Percentiles rank a stretch among this genome's conserved stretches.
phyloP scores from a whole-genome alignment of 208 protist species.

The Leishmania gerbilli region DNA sequence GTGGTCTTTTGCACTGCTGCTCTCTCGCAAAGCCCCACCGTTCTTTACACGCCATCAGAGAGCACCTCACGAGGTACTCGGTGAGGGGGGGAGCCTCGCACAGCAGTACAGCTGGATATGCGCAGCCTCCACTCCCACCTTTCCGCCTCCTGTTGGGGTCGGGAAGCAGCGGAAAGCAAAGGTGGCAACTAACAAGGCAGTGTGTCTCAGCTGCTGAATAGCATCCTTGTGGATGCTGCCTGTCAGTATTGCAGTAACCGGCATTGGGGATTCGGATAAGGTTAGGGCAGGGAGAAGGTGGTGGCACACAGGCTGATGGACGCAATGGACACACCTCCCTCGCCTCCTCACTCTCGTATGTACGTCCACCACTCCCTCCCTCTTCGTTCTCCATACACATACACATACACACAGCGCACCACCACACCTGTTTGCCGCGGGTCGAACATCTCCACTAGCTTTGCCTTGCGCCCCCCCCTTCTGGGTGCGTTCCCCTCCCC shows the following conservation, averaged over 20 bases:
- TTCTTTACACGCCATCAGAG: neutral
- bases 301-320: neutral
- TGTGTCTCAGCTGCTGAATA: neutral
- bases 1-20: neutral
- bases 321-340: neutral
- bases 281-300: neutral
- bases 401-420: neutral
- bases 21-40: neutral
- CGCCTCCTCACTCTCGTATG: neutral
- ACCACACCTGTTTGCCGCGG: neutral
- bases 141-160: neutral
- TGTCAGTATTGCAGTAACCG: neutral
- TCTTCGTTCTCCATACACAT: neutral
- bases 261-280: neutral
- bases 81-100: neutral
- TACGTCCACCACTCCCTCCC: neutral
- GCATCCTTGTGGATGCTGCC: neutral
- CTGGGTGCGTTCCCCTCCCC: neutral
- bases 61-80: neutral
- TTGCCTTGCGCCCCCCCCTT: neutral
- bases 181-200: neutral
- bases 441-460: neutral
- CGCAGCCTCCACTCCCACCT: slow-evolving; percentile 1
- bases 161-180: neutral
- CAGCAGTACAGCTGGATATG: neutral